Conservation (phyloP, 768 basidiomycete species). For the Paxillus involutus region DNA sequence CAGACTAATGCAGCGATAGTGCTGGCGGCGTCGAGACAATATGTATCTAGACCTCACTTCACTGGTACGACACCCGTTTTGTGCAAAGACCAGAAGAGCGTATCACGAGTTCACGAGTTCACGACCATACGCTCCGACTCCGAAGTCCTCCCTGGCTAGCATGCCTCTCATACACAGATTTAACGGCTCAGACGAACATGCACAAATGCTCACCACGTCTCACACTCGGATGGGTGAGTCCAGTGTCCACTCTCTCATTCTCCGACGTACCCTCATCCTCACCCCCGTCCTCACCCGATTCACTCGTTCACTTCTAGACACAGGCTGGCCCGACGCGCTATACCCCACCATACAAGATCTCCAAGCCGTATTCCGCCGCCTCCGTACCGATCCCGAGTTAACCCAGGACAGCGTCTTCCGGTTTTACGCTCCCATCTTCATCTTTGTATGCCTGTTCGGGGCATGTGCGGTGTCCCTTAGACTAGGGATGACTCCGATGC, state of each 20-base stretch:
- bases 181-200: slow-evolving; percentile 1
- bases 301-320: background rate
- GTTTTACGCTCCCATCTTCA: slow-evolving; percentile 1
- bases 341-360: background rate
- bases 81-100: too few species aligned
- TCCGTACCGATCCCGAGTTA: slow-evolving; percentile 3
- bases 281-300: too few species aligned
- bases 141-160: too few species aligned
- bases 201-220: slow-evolving; percentile 1
- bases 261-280: background rate
- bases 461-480: slow-evolving; percentile 1
- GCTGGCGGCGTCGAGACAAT: too few species aligned
- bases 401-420: slow-evolving; percentile 1
- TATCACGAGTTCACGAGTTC: too few species aligned
- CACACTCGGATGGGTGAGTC: background rate
- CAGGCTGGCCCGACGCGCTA: background rate
- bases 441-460: slow-evolving; percentile 3
- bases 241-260: background rate
- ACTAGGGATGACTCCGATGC: background rate
- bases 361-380: slow-evolving; percentile 1
- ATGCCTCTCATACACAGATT: slow-evolving; percentile 9
- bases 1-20: too few species aligned
- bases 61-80: too few species aligned
- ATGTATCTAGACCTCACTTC: too few species aligned
- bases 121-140: too few species aligned